Evolutionary conservation across 2,329 filamentous ascomycete genomes (phyloP).

Genomic region (Fusarium ambrosium): DNA sequence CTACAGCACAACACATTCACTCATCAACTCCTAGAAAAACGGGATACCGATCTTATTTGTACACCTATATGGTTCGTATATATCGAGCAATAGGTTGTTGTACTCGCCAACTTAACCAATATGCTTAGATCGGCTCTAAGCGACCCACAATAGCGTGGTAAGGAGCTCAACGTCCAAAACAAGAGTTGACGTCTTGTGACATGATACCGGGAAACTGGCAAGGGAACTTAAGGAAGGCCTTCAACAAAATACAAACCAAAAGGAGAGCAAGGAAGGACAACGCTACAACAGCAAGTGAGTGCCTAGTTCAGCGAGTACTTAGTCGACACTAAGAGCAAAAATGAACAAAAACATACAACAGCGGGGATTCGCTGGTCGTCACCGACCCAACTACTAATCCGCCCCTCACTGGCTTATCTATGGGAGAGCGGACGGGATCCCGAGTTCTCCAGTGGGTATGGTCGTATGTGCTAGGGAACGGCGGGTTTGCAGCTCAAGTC

Average conservation of each 20-base stretch:
- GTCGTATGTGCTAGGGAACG: neutral
- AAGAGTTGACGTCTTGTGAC: neutral
- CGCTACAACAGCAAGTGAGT: neutral
- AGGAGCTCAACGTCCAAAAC: neutral
- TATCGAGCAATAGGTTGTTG: neutral
- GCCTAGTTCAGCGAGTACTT: neutral
- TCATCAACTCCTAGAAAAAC: neutral
- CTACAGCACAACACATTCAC: neutral
- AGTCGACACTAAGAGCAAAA: no score
- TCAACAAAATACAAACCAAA: no score
- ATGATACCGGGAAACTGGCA: neutral
- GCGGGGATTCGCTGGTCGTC: neutral
- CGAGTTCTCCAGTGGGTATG: constrained; percentile 1
- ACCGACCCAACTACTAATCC: no score
- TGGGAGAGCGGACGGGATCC: neutral
- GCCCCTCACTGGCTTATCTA: no score
- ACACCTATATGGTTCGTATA: neutral
- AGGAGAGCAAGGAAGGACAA: neutral
- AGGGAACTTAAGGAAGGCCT: no score
- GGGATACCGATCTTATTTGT: neutral
- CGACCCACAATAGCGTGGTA: neutral
- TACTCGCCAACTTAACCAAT: neutral
- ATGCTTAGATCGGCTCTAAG: neutral
- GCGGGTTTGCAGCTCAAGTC: neutral
- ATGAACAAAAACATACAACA: neutral